phyloP scores from a whole-genome alignment of 495 filamentous ascomycete genomes.

The Penicillium tannophilum region DNA sequence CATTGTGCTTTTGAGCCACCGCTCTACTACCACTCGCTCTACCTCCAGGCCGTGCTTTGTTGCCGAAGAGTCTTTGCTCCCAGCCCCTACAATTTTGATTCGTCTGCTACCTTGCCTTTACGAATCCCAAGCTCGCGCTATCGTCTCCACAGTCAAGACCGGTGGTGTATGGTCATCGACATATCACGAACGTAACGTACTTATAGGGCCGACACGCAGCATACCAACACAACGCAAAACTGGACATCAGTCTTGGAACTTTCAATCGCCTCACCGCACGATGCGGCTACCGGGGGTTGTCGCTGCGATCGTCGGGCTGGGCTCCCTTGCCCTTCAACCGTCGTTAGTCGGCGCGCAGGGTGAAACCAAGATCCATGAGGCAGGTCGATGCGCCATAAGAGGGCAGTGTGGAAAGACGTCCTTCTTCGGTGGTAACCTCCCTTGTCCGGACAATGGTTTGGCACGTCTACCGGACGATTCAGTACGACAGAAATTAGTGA shows the following conservation, averaged over 20 bases:
- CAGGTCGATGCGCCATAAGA: conserved; percentile 86
- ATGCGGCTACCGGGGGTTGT: conserved; percentile 42
- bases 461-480: conserved; percentile 71
- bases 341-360: conserved; percentile 36
- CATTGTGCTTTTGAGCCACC: background rate
- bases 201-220: background rate
- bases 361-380: conserved; percentile 72
- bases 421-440: conserved; percentile 83
- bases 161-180: background rate
- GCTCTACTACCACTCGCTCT: background rate
- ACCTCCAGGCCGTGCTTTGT: too few species aligned
- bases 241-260: background rate
- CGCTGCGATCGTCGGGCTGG: conserved; percentile 32
- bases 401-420: conserved; percentile 88
- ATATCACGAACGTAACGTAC: background rate
- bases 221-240: background rate
- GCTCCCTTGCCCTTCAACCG: conserved; percentile 32
- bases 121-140: background rate
- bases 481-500: conserved; percentile 74
- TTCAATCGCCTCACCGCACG: conserved; percentile 1
- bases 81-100: background rate
- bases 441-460: conserved; percentile 89
- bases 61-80: background rate
- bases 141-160: background rate
- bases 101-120: background rate